Base-by-base conservation (phyloP, 2,329 filamentous ascomycete genomes). In the Ceratocystis alfenasii region DNA sequence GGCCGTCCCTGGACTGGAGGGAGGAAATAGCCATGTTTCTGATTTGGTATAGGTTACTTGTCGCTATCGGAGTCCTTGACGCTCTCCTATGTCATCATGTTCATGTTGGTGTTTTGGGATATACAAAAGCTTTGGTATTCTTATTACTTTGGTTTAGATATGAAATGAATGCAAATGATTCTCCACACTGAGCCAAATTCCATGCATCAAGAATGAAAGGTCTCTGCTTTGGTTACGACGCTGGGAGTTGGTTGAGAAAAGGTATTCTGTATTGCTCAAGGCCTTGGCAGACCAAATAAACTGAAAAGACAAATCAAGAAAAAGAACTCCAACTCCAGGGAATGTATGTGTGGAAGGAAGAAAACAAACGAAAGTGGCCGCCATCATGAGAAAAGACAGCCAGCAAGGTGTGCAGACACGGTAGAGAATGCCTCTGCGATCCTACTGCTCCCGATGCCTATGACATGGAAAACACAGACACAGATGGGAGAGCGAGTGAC, bases 271-370 rank as follows among this genome's bases (percentile, higher is more conserved):
- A 64, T 65, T 65, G 55, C 57, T 61, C 65, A 44, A 65, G 65
- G 60, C 66, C 61, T 66, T 61, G 63, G 68, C 55, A 66, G 57
- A 68, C 55, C 66, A 68, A 68, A 68, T 68, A 46, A 60, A 48
- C 41, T 65, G 62, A 64, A 46, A 60, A 65, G 60, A 61, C 36
- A 30, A 28, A 63, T 61, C 36, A 57, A 65, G 64, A 68, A 48
- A 48, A 65, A 55, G 45, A 68, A 68, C 66, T 68, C 64, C 66
- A 66, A 68, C 66, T 68, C 66, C 66, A 36, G 63, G 64, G 45
- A 41, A 65, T 68, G 62, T 64, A 55, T 44, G 44, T 62, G 53
- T 50, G 63, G 55, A 48, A 46, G 25, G 57, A 62, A 50, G 25
- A 61, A 62, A 65, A 48, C 61, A 48, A 64, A 66, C 45, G 20